Evolutionary conservation across 305 asterid species (phyloP).

Genomic region (Fraxinus greggii): DNA sequence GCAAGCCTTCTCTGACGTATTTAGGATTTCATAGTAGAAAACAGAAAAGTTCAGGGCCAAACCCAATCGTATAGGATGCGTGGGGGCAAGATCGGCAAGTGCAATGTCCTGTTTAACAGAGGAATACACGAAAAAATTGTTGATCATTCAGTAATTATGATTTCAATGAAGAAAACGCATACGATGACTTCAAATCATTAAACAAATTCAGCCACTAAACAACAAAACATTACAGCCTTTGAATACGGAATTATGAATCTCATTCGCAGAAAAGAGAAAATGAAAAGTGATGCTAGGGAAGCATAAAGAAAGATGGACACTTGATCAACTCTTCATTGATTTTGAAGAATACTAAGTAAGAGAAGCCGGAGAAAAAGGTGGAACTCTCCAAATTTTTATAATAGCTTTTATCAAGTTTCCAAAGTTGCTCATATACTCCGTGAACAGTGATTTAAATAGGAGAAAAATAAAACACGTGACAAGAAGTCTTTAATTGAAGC

Average conservation of each 20-base stretch:
- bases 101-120: conserved; percentile 45
- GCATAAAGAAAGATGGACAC: neutral
- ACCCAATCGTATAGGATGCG: conserved; percentile 68
- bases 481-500: neutral
- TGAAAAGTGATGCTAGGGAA: neutral
- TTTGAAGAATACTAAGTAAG: neutral
- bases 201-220: neutral
- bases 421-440: neutral
- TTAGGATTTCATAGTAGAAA: conserved; percentile 61
- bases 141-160: neutral
- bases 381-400: neutral
- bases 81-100: conserved; percentile 55
- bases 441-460: neutral
- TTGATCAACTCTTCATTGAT: neutral
- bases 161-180: neutral
- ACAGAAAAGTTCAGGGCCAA: conserved; percentile 63
- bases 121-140: conserved; percentile 2
- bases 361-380: neutral
- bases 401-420: neutral
- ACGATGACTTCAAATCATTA: neutral
- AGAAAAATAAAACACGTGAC: neutral
- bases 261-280: neutral
- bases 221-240: neutral
- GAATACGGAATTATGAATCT: neutral
- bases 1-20: conserved; percentile 63